Percentiles rank a stretch among this genome's conserved stretches.
Evolutionary conservation across 2,329 filamentous ascomycete species (phyloP).

Genomic region (Thermoascus crustaceus): DNA sequence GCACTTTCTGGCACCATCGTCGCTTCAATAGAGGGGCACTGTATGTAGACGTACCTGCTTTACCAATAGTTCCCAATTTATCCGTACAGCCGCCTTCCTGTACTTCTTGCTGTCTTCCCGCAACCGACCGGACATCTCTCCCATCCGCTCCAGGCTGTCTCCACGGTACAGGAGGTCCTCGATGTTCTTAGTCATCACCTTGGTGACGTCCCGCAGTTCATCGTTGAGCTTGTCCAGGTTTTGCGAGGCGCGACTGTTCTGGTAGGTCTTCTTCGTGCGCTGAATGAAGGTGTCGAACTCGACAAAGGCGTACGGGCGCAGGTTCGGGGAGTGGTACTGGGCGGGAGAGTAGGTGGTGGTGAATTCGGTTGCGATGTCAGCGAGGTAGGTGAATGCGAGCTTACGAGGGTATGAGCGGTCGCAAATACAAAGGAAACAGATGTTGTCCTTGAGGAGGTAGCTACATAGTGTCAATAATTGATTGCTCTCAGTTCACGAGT

Average conservation of each 20-base stretch:
- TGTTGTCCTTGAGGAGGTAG: slow-evolving; percentile 74
- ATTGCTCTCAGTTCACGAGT: neutral
- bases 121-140: slow-evolving; percentile 79
- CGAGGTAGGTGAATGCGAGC: slow-evolving; percentile 95
- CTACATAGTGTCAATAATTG: slow-evolving; percentile 34
- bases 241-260: slow-evolving; percentile 80
- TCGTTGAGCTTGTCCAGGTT: slow-evolving; percentile 95
- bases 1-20: no score
- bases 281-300: slow-evolving; percentile 97
- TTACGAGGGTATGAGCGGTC: slow-evolving; percentile 93
- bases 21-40: neutral
- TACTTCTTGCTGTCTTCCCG: slow-evolving; percentile 94
- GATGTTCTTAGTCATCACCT: slow-evolving; percentile 99
- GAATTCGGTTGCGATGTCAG: slow-evolving; percentile 87
- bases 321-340: slow-evolving; percentile 64
- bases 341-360: slow-evolving; percentile 67
- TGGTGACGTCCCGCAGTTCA: slow-evolving; percentile 93
- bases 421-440: slow-evolving; percentile 91
- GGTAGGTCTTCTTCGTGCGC: slow-evolving; percentile 87
- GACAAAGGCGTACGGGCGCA: slow-evolving; percentile 92
- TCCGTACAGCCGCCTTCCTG: slow-evolving; percentile 79
- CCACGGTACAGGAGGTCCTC: slow-evolving; percentile 94
- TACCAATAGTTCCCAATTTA: slow-evolving; percentile 94
- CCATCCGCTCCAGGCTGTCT: slow-evolving; percentile 93
- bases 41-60: slow-evolving; percentile 58